Base-by-base conservation (phyloP, 306 rosid genomes). In the Calophaca sinica region DNA sequence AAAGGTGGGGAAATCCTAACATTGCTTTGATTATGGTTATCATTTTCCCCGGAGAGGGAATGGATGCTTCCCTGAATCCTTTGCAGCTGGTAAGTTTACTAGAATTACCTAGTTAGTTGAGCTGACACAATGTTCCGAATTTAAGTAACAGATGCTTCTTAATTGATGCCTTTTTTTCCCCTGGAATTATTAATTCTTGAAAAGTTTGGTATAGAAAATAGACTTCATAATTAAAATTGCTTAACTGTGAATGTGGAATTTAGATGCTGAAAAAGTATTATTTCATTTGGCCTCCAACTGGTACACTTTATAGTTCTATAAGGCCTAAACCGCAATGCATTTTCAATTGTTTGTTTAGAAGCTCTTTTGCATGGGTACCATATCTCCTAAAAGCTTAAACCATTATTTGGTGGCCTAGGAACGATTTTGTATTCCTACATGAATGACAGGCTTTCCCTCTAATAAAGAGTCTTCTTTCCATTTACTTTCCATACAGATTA, bases 401-500 rank as follows among this genome's bases (percentile, higher is more conserved):
- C 13, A 36, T 73, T 50, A 62, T 65, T 26, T 9, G 9, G 59
- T 10, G 38, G 39, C 62, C n/a, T 31, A 13, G 51, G 62, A 61
- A 49, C 14, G 68, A 26, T 74, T 62, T 63, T 50, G 33, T 51
- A 26, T 62, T 62, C 62, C 15, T 35, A 35, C 53, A 74, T 62
- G 62, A 64, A 36, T 76, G 32, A 42, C 32, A 45, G 9, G 39
- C 4, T 71, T 66, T 62, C 38, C 73, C 12, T 54, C 65, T 15
- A 11, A 29, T 57, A 44, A 41, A 63, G 68, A 48, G 36, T 74
- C 36, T 54, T 73, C 60, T 72, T 68, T 68, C 15, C 73, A 11
- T 62, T 45, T 75, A 52, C 44, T 66, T 68, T 73, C 6, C 68
- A 58, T 77, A 66, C 83, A 63, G 80, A 28, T 57, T 69, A 67